These are phyloP conservation scores for Albophoma yamanashiensis DNA, from an alignment of 2,329 filamentous ascomycete genomes.

Conservation along the genomic window DNA sequence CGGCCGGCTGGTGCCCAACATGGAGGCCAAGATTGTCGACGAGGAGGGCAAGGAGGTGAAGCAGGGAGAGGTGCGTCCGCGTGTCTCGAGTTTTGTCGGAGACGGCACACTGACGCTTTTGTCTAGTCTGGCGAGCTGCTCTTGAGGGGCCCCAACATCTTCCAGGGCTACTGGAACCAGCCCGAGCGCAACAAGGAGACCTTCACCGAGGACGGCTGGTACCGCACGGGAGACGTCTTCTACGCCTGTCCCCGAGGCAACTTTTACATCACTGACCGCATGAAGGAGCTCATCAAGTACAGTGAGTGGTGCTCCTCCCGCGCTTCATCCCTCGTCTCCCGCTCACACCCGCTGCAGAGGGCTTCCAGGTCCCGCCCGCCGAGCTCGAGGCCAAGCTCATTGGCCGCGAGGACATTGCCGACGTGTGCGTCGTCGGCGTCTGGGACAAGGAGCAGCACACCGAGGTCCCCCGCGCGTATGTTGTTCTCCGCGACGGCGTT, in stretches of 20 bases:
- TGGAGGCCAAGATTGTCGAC: slow-evolving; percentile 72
- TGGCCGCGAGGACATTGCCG: slow-evolving; percentile 33
- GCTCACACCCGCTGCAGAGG: slow-evolving; percentile 37
- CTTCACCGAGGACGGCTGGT: slow-evolving; percentile 69
- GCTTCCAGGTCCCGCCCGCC: slow-evolving; percentile 59
- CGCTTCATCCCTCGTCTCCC: background rate
- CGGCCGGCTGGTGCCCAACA: slow-evolving; percentile 66
- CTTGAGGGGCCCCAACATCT: slow-evolving; percentile 71
- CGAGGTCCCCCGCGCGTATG: slow-evolving; percentile 50
- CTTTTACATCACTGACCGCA: slow-evolving; percentile 83
- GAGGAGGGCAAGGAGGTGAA: slow-evolving; percentile 44
- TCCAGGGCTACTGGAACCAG: slow-evolving; percentile 69
- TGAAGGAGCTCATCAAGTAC: slow-evolving; percentile 54
- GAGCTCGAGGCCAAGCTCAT: slow-evolving; percentile 46
- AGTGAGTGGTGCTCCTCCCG: slow-evolving; percentile 23
- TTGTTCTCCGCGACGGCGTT: slow-evolving; percentile 25
- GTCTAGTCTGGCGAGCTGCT: slow-evolving; percentile 55
- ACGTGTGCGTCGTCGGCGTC: slow-evolving; percentile 57
- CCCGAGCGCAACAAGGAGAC: slow-evolving; percentile 59
- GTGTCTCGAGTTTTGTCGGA: background rate
- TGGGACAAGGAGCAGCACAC: slow-evolving; percentile 48
- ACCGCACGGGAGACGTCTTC: slow-evolving; percentile 83
- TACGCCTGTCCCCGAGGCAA: slow-evolving; percentile 68
- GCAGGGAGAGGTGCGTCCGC: slow-evolving; percentile 29
- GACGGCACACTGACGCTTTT: background rate